These are phyloP conservation scores for Apophysomyces ossiformis DNA, from an alignment of 371 early-diverging fungal species.

Conservation along the genomic window DNA sequence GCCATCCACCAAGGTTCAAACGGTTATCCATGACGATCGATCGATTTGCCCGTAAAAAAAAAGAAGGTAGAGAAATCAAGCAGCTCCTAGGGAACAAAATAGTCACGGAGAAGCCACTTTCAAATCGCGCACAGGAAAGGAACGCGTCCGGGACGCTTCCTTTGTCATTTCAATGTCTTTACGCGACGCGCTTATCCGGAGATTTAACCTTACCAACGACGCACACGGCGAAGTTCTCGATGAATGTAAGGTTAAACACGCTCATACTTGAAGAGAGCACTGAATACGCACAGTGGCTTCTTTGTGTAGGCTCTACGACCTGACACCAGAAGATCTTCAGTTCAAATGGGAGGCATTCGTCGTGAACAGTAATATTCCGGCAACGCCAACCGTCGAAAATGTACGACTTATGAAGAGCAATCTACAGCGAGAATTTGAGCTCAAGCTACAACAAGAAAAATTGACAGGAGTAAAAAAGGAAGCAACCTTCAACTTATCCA, in stretches of 20 bases:
- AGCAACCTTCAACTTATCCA: background rate
- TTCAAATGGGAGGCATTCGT: slow-evolving; percentile 58
- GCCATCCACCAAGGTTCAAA: background rate
- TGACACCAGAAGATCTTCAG: slow-evolving; percentile 39
- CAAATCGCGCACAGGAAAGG: background rate
- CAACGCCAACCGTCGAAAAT: slow-evolving; percentile 35
- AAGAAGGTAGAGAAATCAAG: background rate
- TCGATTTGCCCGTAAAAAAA: slow-evolving; percentile 8
- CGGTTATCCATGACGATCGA: slow-evolving; percentile 7
- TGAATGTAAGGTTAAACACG: slow-evolving; percentile 9
- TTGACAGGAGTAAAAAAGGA: slow-evolving; percentile 20
- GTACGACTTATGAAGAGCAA: slow-evolving; percentile 30
- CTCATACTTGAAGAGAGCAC: background rate
- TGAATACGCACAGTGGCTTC: slow-evolving; percentile 22
- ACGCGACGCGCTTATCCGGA: background rate
- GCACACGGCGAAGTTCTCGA: background rate
- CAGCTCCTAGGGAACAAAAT: background rate
- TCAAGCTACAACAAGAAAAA: slow-evolving; percentile 25
- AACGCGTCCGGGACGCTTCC: background rate
- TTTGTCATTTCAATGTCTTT: background rate
- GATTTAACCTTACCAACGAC: slow-evolving; percentile 1
- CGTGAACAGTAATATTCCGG: slow-evolving; percentile 20
- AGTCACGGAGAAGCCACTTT: slow-evolving; percentile 7
- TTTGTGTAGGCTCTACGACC: slow-evolving; percentile 39
- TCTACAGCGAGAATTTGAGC: slow-evolving; percentile 43